phyloP scores from a whole-genome alignment of 2,329 filamentous ascomycete genomes.

The Ceratocystis smalleyi region DNA sequence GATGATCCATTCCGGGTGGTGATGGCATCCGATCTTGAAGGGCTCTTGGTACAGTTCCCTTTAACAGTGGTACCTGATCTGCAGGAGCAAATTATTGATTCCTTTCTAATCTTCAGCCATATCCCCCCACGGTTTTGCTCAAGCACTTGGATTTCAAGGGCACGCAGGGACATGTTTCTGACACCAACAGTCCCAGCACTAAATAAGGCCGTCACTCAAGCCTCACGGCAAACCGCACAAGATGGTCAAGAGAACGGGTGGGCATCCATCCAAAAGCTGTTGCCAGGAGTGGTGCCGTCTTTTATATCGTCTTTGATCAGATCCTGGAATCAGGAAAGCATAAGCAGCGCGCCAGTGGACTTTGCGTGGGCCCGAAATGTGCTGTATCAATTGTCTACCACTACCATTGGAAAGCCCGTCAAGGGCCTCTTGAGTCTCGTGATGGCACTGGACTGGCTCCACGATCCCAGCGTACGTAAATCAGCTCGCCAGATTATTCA shows the following conservation, averaged over 20 bases:
- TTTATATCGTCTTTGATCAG: not conserved
- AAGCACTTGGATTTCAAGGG: constrained; percentile 20
- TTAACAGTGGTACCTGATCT: constrained; percentile 23
- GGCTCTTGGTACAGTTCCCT: constrained; percentile 42
- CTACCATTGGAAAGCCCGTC: constrained; percentile 17
- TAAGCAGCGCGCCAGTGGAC: constrained; percentile 20
- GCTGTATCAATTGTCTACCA: constrained; percentile 44
- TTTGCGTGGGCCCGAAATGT: constrained; percentile 36
- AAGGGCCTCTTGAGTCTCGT: constrained; percentile 47
- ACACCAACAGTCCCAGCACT: constrained; percentile 22
- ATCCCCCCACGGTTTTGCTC: constrained; percentile 25
- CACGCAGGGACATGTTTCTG: constrained; percentile 39
- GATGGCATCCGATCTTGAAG: constrained; percentile 59
- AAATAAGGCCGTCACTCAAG: not conserved
- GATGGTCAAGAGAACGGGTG: not conserved
- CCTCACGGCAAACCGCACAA: not conserved
- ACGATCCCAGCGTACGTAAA: constrained; percentile 47
- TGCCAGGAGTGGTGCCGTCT: constrained; percentile 6
- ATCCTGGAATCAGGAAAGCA: not conserved
- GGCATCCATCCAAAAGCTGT: not conserved
- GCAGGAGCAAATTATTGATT: constrained; percentile 42
- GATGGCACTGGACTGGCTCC: constrained; percentile 48
- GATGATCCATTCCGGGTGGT: constrained; percentile 74
- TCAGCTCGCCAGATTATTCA: constrained; percentile 61
- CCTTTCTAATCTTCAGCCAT: constrained; percentile 53